phyloP scores from a whole-genome alignment of 2,329 filamentous ascomycete genomes.

The Aspergillus awamori region DNA sequence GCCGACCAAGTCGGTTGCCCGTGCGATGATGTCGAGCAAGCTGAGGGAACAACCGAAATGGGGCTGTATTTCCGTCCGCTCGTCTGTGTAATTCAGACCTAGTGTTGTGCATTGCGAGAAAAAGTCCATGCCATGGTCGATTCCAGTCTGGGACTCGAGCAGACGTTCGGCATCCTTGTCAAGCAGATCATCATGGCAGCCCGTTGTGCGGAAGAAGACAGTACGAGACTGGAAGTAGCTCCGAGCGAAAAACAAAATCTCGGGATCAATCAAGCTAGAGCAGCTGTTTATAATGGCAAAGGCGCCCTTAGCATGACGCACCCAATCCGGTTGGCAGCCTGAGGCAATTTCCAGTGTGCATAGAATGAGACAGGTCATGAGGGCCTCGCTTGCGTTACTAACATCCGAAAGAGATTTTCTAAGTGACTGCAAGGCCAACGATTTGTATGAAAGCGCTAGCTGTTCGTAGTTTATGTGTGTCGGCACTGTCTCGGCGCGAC shows the following conservation, averaged over 20 bases:
- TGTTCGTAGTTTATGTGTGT: conserved; percentile 5
- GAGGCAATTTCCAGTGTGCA: conserved; percentile 4
- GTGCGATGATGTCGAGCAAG: conserved; percentile 2
- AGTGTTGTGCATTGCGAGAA: neutral
- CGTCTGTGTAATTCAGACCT: neutral
- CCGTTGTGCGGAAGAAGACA: conserved; percentile 3
- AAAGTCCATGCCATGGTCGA: neutral
- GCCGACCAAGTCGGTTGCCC: conserved; percentile 1
- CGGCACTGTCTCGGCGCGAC: neutral
- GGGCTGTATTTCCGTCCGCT: neutral
- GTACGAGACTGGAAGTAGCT: conserved; percentile 6
- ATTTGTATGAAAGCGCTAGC: conserved; percentile 5
- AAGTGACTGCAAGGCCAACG: neutral
- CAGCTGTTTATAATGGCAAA: conserved; percentile 6
- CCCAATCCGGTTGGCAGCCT: conserved; percentile 6
- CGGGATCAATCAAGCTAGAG: neutral
- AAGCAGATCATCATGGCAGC: neutral
- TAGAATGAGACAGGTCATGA: conserved; percentile 6
- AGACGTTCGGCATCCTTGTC: neutral
- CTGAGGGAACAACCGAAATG: conserved; percentile 4
- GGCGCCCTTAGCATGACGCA: conserved; percentile 3
- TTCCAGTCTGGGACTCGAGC: neutral
- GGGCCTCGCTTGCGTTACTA: neutral
- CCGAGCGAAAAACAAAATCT: conserved; percentile 1
- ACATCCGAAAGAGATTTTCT: neutral